Conservation (phyloP, 106 monocot genomes). For the Xerophyta viscosa region DNA sequence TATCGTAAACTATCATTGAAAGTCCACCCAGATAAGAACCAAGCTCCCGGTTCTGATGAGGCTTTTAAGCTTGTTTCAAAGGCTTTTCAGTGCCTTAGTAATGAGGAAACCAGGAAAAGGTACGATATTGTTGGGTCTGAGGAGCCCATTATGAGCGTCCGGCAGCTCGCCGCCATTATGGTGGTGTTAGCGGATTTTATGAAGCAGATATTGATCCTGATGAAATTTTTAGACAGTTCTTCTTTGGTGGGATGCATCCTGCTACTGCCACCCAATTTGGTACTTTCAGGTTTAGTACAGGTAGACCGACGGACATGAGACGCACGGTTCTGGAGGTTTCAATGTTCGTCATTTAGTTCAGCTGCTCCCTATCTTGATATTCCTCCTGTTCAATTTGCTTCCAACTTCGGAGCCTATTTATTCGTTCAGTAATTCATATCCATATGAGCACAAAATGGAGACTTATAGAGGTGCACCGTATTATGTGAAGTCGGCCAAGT, state of each 20-base stretch:
- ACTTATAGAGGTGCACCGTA: conserved; percentile 60
- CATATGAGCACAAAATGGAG: conserved; percentile 61
- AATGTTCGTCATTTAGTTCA: conserved; percentile 56
- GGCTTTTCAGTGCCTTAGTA: conserved; percentile 91
- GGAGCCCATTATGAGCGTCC: conserved; percentile 24
- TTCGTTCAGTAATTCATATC: conserved; percentile 35
- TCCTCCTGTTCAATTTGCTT: conserved; percentile 71
- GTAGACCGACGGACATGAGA: conserved; percentile 19
- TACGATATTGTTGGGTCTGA: conserved; percentile 87
- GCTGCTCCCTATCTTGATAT: conserved; percentile 64
- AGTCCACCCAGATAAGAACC: conserved; percentile 96
- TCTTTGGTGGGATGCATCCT: conserved; percentile 58
- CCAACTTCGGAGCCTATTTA: conserved; percentile 80
- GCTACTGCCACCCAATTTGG: conserved; percentile 47
- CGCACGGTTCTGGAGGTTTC: conserved; percentile 25
- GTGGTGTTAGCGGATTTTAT: conserved; percentile 60
- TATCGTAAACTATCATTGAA: conserved; percentile 88
- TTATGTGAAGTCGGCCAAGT: conserved; percentile 66
- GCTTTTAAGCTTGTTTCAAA: conserved; percentile 95
- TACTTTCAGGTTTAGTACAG: conserved; percentile 66
- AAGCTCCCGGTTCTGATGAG: conserved; percentile 89
- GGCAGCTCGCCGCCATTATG: conserved; percentile 19
- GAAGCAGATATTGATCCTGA: conserved; percentile 86
- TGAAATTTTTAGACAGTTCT: conserved; percentile 96
- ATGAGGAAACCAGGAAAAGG: conserved; percentile 64